Evolutionary conservation across 73 alveolate species (phyloP).

Genomic region (Symbiodinium pilosum): DNA sequence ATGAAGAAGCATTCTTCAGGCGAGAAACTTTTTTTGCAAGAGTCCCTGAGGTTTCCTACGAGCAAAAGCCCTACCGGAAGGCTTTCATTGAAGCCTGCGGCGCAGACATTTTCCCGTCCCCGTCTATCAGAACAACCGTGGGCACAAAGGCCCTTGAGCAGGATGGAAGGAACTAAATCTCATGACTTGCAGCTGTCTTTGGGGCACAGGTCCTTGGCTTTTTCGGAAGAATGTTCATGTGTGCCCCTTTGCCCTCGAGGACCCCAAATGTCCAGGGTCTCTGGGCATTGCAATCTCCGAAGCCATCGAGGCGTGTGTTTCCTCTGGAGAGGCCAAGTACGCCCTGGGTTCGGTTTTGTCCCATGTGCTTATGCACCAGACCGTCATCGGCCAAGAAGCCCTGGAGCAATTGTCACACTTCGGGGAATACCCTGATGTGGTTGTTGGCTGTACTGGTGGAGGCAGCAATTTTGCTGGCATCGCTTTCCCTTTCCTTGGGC

Average conservation of each 20-base stretch:
- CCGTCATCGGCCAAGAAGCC: slow-evolving; percentile 59
- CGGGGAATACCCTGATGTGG: slow-evolving; percentile 80
- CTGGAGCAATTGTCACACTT: slow-evolving; percentile 24
- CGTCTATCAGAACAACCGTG: slow-evolving; percentile 7
- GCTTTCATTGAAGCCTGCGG: slow-evolving; percentile 89
- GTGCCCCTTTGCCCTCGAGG: neutral
- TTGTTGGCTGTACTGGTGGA: slow-evolving; percentile 90
- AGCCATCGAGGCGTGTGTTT: slow-evolving; percentile 71
- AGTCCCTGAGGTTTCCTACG: slow-evolving; percentile 53
- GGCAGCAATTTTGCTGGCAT: slow-evolving; percentile 80
- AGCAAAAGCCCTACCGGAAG: slow-evolving; percentile 76
- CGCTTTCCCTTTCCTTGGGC: slow-evolving; percentile 64
- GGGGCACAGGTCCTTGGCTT: neutral
- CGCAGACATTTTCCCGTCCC: slow-evolving; percentile 67
- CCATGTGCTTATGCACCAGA: slow-evolving; percentile 91
- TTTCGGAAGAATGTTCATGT: neutral
- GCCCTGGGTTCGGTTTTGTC: slow-evolving; percentile 60
- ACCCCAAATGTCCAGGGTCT: slow-evolving; percentile 82
- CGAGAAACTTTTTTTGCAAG: no score
- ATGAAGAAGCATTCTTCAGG: no score
- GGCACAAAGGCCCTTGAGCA: slow-evolving; percentile 18
- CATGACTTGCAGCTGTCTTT: no score
- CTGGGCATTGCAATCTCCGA: slow-evolving; percentile 80
- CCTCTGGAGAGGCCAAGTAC: slow-evolving; percentile 56
- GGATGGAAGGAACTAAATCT: neutral